These are phyloP conservation scores for Monosporascus sp. DNA, from an alignment of 2,329 filamentous ascomycete genomes.

Conservation along the genomic window DNA sequence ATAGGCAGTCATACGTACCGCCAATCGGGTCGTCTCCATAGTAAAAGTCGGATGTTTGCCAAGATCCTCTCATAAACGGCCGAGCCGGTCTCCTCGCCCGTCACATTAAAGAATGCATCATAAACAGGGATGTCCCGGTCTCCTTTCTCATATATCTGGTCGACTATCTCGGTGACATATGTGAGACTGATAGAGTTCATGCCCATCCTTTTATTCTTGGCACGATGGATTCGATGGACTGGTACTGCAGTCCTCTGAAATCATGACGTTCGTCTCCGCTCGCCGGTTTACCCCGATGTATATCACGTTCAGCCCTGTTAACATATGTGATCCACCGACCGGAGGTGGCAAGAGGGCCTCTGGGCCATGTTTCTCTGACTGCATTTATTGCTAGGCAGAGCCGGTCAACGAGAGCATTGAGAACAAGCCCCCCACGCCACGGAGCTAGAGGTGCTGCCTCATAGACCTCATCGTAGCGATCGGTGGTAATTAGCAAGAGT, in stretches of 20 bases:
- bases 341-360: constrained; percentile 37
- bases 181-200: constrained; percentile 61
- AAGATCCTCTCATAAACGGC: constrained; percentile 46
- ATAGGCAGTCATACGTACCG: constrained; percentile 28
- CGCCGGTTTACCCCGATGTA: constrained; percentile 60
- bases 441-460: neutral
- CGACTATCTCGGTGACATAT: constrained; percentile 60
- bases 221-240: constrained; percentile 51
- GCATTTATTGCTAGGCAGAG: neutral
- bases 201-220: constrained; percentile 53
- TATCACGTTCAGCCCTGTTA: constrained; percentile 37
- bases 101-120: constrained; percentile 37
- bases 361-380: constrained; percentile 30
- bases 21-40: constrained; percentile 46
- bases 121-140: constrained; percentile 41
- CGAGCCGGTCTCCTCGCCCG: constrained; percentile 48
- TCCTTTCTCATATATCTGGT: constrained; percentile 48
- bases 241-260: constrained; percentile 62
- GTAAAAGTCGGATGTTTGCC: constrained; percentile 50
- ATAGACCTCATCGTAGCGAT: neutral
- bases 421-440: neutral
- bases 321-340: constrained; percentile 41
- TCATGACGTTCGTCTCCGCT: constrained; percentile 55
- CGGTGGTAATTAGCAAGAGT: too few relatives aligned
- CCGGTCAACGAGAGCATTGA: neutral